Evolutionary conservation across 2,329 filamentous ascomycete species (phyloP).

Genomic region (Grosmannia serpens): DNA sequence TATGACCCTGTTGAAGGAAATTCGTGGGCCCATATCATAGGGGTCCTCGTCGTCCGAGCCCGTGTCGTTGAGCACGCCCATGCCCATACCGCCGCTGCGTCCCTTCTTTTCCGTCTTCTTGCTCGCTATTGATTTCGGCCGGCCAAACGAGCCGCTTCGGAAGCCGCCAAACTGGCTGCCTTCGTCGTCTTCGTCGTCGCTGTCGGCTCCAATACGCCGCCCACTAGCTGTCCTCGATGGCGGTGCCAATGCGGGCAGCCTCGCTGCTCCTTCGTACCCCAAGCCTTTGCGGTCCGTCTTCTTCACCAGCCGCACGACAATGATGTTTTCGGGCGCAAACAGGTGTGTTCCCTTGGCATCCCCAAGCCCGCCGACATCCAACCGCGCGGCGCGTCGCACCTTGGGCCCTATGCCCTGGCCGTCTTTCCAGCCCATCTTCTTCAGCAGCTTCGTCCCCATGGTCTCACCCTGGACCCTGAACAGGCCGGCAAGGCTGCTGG

Average conservation of each 20-base stretch:
- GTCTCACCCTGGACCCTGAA: slow-evolving; percentile 66
- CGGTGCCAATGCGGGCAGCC: slow-evolving; percentile 28
- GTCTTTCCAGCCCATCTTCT: slow-evolving; percentile 91
- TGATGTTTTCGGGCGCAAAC: slow-evolving; percentile 75
- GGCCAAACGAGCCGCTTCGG: slow-evolving; percentile 7
- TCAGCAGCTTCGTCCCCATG: slow-evolving; percentile 74
- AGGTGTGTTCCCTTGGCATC: slow-evolving; percentile 44
- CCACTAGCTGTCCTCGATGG: slow-evolving; percentile 13
- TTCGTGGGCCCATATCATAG: slow-evolving; percentile 82
- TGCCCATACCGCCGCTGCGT: slow-evolving; percentile 50
- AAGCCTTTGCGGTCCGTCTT: slow-evolving; percentile 63
- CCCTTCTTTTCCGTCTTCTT: slow-evolving; percentile 41
- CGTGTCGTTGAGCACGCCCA: slow-evolving; percentile 82
- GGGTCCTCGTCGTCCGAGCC: slow-evolving; percentile 93
- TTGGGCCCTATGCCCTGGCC: slow-evolving; percentile 90
- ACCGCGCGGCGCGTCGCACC: slow-evolving; percentile 59
- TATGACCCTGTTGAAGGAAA: slow-evolving; percentile 74
- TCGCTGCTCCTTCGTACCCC: slow-evolving; percentile 50
- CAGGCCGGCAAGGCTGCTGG: slow-evolving; percentile 51
- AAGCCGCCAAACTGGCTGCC: slow-evolving; percentile 25
- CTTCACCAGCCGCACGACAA: slow-evolving; percentile 52
- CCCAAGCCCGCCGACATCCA: slow-evolving; percentile 38
- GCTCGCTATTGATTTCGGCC: slow-evolving; percentile 14
- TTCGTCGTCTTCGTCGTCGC: slow-evolving; percentile 32
- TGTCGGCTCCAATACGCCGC: slow-evolving; percentile 27